Evolutionary conservation across 2,329 filamentous ascomycete genomes (phyloP).

Genomic region (Mariannaea elegans): DNA sequence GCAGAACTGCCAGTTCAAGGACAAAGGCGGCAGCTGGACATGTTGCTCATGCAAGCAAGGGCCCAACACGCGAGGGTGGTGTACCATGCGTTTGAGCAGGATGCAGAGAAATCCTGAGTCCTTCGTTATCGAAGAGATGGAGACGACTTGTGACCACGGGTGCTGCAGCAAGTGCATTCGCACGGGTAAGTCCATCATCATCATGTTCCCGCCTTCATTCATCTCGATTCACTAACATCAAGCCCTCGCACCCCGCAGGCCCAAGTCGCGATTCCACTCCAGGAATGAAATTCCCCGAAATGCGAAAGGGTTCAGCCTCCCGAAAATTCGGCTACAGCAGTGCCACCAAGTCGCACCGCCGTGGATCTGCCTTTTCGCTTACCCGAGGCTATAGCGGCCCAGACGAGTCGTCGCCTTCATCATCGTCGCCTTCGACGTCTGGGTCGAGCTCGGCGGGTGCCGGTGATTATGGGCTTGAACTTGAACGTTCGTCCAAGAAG

Average conservation of each 20-base stretch:
- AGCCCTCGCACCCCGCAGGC: constrained; percentile 33
- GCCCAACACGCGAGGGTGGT: constrained; percentile 64
- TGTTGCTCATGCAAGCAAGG: constrained; percentile 63
- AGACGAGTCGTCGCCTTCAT: constrained; percentile 17
- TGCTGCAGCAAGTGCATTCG: constrained; percentile 60
- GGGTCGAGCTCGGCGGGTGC: constrained; percentile 33
- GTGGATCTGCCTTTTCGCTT: constrained; percentile 41
- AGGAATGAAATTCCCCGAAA: constrained; percentile 48
- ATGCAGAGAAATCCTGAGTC: constrained; percentile 45
- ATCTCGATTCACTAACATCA: neutral
- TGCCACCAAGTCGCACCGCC: constrained; percentile 43
- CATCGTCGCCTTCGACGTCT: constrained; percentile 29
- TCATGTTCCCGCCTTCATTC: neutral
- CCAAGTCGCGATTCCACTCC: constrained; percentile 45
- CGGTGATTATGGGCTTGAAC: constrained; percentile 39
- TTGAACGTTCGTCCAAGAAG: constrained; percentile 43
- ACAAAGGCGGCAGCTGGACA: constrained; percentile 60
- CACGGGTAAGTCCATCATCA: constrained; percentile 43
- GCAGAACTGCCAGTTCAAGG: constrained; percentile 60
- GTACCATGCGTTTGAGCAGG: constrained; percentile 49
- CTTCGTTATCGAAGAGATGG: constrained; percentile 46
- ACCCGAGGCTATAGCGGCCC: constrained; percentile 22
- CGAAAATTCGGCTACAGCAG: constrained; percentile 48
- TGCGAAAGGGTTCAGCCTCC: constrained; percentile 48
- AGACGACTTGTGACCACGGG: constrained; percentile 60